Evolutionary conservation across 2,329 filamentous ascomycete genomes (phyloP), one percentile per base, ranked within the genome.

Genomic region (Colletotrichum sidae): DNA sequence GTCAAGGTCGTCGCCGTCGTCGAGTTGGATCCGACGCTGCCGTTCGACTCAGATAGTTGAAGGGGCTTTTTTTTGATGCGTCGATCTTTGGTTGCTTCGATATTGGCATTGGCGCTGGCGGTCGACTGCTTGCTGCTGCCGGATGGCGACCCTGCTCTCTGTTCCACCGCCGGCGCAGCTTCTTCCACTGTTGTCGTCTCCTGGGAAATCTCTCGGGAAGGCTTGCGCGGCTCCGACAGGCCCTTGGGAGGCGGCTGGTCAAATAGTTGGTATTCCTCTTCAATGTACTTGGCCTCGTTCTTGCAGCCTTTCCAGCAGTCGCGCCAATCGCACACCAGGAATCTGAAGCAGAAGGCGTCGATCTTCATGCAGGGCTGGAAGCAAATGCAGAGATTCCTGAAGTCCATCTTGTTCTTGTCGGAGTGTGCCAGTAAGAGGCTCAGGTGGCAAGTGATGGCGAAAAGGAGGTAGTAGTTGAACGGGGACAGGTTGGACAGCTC

Each of bases 381-480:
- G 81, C 95, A 98, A 71, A 97, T 97, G 80, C 94, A 97, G 33
- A 98, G 83, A 70, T 97, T 97, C 74, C 93, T 90, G 75, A 95
- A 97, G 75, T 97, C 93, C 95, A 98, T 98, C 82, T 97, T 97
- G 86, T 97, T 98, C 82, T 95, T 94, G 69, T 96, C 93, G 33
- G 94, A 92, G 77, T 97, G 95, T 1, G 93, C 94, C 71, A 97
- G 89, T 9, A 98, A 86, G 34, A 97, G 86, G 72, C 94, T 97
- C 53, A 98, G 89, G 73, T 98, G 95, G 78, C 95, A 97, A 39
- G 95, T 98, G 71, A 97, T 97, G 72, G 95, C 95, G 76, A 98
- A 98, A 6, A 98, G 88, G 12, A 98, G 90, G 75, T 98, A 97
- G 80, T 98, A 98, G 80, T 97, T 97, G 83, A 96, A 97, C 0